Conservation (phyloP, 331 rosid species). For the Cydonia oblonga region DNA sequence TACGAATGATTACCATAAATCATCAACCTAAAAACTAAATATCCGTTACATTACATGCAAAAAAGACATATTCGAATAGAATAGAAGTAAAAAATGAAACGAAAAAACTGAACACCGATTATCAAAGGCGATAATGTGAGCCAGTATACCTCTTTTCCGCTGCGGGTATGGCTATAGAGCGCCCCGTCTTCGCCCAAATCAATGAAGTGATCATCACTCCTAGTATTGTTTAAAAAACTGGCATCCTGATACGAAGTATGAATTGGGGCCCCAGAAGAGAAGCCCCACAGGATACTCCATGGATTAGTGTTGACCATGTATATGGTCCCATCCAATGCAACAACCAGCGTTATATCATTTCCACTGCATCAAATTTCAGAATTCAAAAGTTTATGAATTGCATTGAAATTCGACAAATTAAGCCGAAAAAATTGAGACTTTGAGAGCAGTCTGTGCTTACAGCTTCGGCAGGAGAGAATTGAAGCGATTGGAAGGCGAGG, state of each 20-base stretch:
- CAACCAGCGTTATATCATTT: conserved; percentile 9
- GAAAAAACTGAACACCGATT: background rate
- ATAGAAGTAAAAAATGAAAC: background rate
- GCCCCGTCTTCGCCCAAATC: conserved; percentile 24
- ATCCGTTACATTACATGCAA: background rate
- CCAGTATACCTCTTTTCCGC: conserved; percentile 9
- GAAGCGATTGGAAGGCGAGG: background rate
- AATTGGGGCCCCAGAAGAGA: conserved; percentile 16
- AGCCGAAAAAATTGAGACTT: background rate
- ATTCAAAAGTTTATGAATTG: background rate
- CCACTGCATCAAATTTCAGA: background rate
- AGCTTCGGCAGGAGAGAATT: conserved; percentile 11
- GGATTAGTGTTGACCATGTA: background rate
- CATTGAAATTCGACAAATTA: background rate
- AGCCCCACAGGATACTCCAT: conserved; percentile 14
- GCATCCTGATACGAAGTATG: conserved; percentile 17
- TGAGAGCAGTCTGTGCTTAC: background rate
- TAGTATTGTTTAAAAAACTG: background rate
- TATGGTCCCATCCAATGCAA: conserved; percentile 18
- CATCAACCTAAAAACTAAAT: background rate
- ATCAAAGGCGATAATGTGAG: background rate
- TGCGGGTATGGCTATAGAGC: conserved; percentile 13
- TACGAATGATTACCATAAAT: background rate
- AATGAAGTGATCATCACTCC: background rate
- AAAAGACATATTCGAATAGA: background rate